Base-by-base conservation (phyloP, 2,329 filamentous ascomycete genomes). In the Magnaporthales sp. region DNA sequence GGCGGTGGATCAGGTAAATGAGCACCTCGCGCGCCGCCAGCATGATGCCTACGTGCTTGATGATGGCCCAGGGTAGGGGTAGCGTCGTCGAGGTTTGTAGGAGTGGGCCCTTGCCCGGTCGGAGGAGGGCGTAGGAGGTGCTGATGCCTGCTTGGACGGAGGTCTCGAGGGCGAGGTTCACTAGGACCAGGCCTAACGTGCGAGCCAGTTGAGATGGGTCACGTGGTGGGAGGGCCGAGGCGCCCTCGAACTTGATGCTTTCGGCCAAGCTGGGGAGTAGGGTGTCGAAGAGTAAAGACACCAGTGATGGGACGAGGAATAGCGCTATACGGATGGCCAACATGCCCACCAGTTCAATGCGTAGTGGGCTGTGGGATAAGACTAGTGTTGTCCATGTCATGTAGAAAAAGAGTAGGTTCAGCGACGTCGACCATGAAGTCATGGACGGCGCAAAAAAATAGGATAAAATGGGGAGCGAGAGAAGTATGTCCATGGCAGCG, bases 381-480 rank as follows among this genome's bases (percentile, higher is more conserved):
- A 96, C 87, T 32, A 97, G 83, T 0, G 91, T 94, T 6, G 88
- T 87, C 93, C 93, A 97, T 71, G 91, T 94, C 80, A 96, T 85
- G 76, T 93, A 94, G 77, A 97, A 95, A 80, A 96, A 93, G 69
- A 96, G 80, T 27, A 96, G 79, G 76, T 95, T 97, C 69, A 96
- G 81, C 1, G 89, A 93, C 1, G 92, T 94, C 15, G 83, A 89
- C 80, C 90, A 93, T 7, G 90, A 89, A 7, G 86, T 84, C 67
- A 87, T 75, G 62, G 84, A 80, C 1, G 86, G 85, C 24, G 86
- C 83, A 63, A 88, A 80, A 71, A 91, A 81, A 72, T 89, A 90
- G 30, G 89, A 90, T 56, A 91, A 78, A 69, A 92, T 84, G 1
- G 91, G 91, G 51, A 94, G 82, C 1, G 90, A 91, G 67, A 93